A percentile compares a stretch with the other conserved stretches of the same genome.
These are phyloP conservation scores for Phytophthora quininea DNA, from an alignment of 352 stramenopile species.

Conservation along the genomic window DNA sequence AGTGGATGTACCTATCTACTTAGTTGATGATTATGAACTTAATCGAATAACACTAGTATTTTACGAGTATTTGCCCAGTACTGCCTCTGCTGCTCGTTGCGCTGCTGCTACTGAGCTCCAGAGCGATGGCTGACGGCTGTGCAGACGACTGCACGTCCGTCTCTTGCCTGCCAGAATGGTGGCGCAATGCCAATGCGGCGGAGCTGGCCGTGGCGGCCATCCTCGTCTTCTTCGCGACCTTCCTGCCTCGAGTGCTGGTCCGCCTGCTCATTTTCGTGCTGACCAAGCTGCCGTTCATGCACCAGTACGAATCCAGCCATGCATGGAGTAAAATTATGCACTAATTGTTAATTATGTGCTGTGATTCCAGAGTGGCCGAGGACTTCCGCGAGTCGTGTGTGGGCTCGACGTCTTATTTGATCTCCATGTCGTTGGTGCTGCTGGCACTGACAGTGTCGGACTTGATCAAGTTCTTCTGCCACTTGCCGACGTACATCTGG, in stretches of 20 bases:
- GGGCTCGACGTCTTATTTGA: conserved; percentile 82
- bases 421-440: conserved; percentile 79
- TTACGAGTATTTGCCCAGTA: neutral
- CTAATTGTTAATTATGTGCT: conserved; percentile 3
- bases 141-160: conserved; percentile 47
- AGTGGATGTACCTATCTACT: neutral
- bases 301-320: conserved; percentile 52
- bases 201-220: conserved; percentile 66
- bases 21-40: neutral
- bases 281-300: conserved; percentile 86
- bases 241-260: conserved; percentile 84
- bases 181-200: conserved; percentile 40
- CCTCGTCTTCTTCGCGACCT: conserved; percentile 88
- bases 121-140: conserved; percentile 27
- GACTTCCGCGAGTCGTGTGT: conserved; percentile 84
- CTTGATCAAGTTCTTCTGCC: conserved; percentile 70
- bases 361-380: conserved; percentile 60
- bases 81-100: conserved; percentile 20
- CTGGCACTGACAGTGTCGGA: conserved; percentile 63
- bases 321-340: neutral
- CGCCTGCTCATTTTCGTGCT: conserved; percentile 87
- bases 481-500: conserved; percentile 86
- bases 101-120: conserved; percentile 16
- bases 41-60: neutral
- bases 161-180: conserved; percentile 67